Base-by-base conservation (phyloP, 495 filamentous ascomycete species). In the Penicillium pulvis region DNA sequence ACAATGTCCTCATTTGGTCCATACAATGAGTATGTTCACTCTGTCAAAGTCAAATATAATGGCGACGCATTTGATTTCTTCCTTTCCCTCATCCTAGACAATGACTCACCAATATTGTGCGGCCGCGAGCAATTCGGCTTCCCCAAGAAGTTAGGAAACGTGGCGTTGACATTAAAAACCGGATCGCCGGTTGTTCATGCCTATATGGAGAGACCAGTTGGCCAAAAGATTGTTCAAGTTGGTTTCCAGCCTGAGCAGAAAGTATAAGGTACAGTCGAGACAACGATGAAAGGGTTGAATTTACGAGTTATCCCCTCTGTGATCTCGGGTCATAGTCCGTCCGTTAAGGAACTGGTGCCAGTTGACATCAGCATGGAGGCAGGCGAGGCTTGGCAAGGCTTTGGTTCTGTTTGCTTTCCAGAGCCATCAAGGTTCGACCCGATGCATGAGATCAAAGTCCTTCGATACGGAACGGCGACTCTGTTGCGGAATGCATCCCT, bases 11-110 rank as follows among this genome's bases (percentile, higher is more conserved):
- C 48, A 4, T 51, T 51, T 26, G 48, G 48, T 33, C 48, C 48
- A 51, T 51, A 51, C 48, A 51, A 51, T 33, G 48, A 51, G 48
- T 51, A 51, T 9, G 48, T 51, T 26, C 48, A 51, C 16, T 51
- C 28, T 14, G 48, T 51, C 1, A 35, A 51, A 51, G 48, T 51
- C 48, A 51, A 51, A 51, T 51, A 51, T 12, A 51, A 51, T 2
- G 48, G 48, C 28, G 48, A 51, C 48, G 9, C 48, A 33, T 51
- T 51, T 33, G 48, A 51, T 26, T 51, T 35, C 28, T 51, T 51
- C n/a, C 48, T 51, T 33, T 51, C 48, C 19, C 48, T 51, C 26
- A 51, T 51, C 48, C 28, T 51, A 4, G 48, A 51, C 28, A 51
- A 51, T 8, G 48, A 51, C 26, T 31, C 48, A 20, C 48, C 48